Evolutionary conservation across 306 rosid genomes (phyloP), one percentile per base, ranked within the genome.

Genomic region (Begonia masoniana): DNA sequence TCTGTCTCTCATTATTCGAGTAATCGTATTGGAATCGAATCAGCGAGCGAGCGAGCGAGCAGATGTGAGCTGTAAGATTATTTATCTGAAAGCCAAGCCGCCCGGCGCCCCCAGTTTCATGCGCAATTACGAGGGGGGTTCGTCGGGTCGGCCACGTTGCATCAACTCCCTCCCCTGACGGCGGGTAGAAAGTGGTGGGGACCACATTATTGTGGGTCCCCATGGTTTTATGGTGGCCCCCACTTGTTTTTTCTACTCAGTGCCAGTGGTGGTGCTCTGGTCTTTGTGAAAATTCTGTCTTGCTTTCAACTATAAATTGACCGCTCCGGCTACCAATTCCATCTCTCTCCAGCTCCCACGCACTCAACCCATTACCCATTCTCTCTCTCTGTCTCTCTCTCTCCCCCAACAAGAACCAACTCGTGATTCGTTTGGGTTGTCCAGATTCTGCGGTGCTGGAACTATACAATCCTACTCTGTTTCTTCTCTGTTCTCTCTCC

Each of bases 301-400:
- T 15, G 65, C 63, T 35, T 11, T 17, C 69, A 60, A 52, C 79
- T 84, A 88, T 88, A 84, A 82, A 84, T 73, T 64, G 39, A 75
- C 57, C 71, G 47, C 35, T 31, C 39, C n/a, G 66, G 56, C 15
- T 63, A 15, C 66, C 3, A 51, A 3, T 66, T 26, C 66, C 3
- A 53, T 66, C 71, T 49, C 50, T 57, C 72, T 70, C 76, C 48
- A 1, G 19, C 82, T 56, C 76, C 52, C 66, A 67, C 41, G 68
- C 68, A 15, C 64, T 52, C 43, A 13, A 64, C 42, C 43, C 64
- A 12, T 23, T 3, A 13, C 50, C 2, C 9, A 47, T 9, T 26
- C 65, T 46, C 52, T 15, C 52, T 15, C 66, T 63, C 50, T 17
- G 5, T 26, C 65, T 46, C 52, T 15, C 52, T 15, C 66, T 63